These are phyloP conservation scores for Pseudozyma pruni DNA, from an alignment of 1,284 basidiomycete species.

Conservation along the genomic window DNA sequence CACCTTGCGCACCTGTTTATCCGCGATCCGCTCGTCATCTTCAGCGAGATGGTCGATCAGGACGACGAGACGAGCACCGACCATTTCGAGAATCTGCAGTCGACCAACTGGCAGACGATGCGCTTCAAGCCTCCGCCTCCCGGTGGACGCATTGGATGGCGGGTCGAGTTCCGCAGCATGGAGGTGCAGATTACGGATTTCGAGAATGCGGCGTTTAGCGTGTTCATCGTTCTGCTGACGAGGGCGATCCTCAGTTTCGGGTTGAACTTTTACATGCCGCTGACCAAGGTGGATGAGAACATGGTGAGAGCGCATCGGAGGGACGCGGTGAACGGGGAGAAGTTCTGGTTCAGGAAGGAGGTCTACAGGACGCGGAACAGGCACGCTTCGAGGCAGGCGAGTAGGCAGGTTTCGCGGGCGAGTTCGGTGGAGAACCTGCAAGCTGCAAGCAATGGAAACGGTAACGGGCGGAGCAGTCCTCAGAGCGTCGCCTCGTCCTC, in stretches of 20 bases:
- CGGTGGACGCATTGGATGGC: constrained; percentile 92
- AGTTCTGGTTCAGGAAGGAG: constrained; percentile 90
- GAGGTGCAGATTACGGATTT: constrained; percentile 99
- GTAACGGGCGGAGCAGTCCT: constrained; percentile 21
- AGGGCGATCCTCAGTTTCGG: constrained; percentile 90
- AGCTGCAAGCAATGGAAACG: constrained; percentile 1
- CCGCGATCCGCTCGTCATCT: constrained; percentile 94
- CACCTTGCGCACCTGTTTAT: constrained; percentile 97
- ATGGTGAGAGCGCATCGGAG: constrained; percentile 89
- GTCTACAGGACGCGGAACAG: constrained; percentile 73
- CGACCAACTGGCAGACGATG: constrained; percentile 99
- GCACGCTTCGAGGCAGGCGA: constrained; percentile 52
- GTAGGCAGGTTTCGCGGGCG: constrained; percentile 34
- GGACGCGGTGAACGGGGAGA: constrained; percentile 78
- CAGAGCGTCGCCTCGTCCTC: constrained; percentile 28
- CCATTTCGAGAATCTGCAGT: constrained; percentile 99
- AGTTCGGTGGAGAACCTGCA: constrained; percentile 29
- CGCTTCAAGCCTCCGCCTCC: constrained; percentile 94
- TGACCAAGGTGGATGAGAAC: constrained; percentile 98
- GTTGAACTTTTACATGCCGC: constrained; percentile 94
- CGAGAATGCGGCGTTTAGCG: constrained; percentile 95
- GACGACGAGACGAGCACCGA: constrained; percentile 88
- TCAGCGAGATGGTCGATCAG: constrained; percentile 91
- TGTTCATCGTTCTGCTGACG: constrained; percentile 93
- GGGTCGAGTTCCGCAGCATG: constrained; percentile 98